Base-by-base conservation (phyloP, 1,139 yeast species). In the Candida gigantensis region DNA sequence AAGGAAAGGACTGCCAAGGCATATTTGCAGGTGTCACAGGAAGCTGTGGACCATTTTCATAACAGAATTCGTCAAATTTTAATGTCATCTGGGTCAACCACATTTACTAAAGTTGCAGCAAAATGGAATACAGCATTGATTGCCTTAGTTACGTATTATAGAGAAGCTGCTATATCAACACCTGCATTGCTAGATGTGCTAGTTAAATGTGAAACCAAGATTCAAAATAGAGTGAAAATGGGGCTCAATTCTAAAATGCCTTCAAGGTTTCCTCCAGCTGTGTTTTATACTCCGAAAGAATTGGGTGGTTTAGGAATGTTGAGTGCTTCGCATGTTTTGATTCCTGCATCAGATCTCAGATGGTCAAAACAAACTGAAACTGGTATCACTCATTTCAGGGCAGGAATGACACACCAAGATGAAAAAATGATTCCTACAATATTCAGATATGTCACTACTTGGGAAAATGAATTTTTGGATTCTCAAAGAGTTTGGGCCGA, bases 171-270 rank as follows among this genome's bases (percentile, higher is more conserved):
- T 9, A 81, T 90, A 12, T 74, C 95, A 0, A 89, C 98, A 0
- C 89, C 83, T 35, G 60, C 83, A 4, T 66, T 94, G 27, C 67
- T 94, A 10, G 97, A 90, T 57, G 71, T 81, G 1, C 66, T 94
- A 33, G 98, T 92, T 7, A 87, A 86, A 52, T 81, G 95, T 50
- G 99, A 94, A 55, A 90, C 97, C 1, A 84, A 86, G 54, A 84
- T 94, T 34, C 99, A 94, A 58, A 94, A 92, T 38, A 73, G 96
- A 47, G 96, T 94, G 16, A 94, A 94, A 57, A 78, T 92, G 68
- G 98, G 98, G 0, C 71, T 94, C 43, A 94, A 94, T 53, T 90
- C 97, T 6, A 94, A 94, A 61, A 94, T 94, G 99, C 99, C 99
- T 0, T 82, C 96, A 0, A 73, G 99, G 37, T 94, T 94, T 63